phyloP scores from a whole-genome alignment of 2,329 filamentous ascomycete genomes.

The Hypoxylon sp. region DNA sequence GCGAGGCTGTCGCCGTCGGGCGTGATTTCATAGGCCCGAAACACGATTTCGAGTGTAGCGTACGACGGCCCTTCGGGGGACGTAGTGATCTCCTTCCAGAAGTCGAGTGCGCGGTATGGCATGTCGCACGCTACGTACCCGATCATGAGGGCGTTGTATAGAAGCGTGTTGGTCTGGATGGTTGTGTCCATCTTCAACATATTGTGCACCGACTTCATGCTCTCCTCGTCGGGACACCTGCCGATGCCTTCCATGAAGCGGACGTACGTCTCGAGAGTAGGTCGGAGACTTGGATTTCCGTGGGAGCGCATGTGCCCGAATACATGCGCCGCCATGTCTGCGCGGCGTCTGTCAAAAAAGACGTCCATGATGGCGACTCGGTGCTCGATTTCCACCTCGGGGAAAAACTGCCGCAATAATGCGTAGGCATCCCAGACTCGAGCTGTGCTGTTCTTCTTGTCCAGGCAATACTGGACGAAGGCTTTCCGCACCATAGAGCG shows the following conservation, averaged over 20 bases:
- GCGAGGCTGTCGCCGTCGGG: conserved; percentile 72
- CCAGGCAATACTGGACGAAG: conserved; percentile 77
- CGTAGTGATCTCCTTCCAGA: conserved; percentile 87
- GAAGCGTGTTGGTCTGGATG: conserved; percentile 79
- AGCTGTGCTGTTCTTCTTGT: conserved; percentile 72
- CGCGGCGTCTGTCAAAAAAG: conserved; percentile 82
- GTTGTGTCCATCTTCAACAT: conserved; percentile 94
- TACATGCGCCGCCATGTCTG: conserved; percentile 87
- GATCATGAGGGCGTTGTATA: conserved; percentile 89
- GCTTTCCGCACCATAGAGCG: conserved; percentile 75
- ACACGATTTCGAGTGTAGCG: conserved; percentile 82
- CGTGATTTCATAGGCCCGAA: conserved; percentile 80
- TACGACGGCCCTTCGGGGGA: conserved; percentile 90
- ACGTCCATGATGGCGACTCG: conserved; percentile 82
- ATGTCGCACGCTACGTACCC: conserved; percentile 81
- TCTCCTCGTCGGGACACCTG: conserved; percentile 70
- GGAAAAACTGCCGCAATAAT: conserved; percentile 75
- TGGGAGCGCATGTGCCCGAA: conserved; percentile 96
- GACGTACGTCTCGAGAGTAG: conserved; percentile 82
- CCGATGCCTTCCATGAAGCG: conserved; percentile 83
- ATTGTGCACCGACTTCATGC: conserved; percentile 84
- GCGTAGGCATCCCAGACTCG: conserved; percentile 76
- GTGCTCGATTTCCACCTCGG: conserved; percentile 73
- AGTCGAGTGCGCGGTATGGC: conserved; percentile 77
- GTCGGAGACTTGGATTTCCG: conserved; percentile 72